Evolutionary conservation across 257 asterid species (phyloP), one percentile per base, ranked within the genome.

Genomic region (Plantago major): DNA sequence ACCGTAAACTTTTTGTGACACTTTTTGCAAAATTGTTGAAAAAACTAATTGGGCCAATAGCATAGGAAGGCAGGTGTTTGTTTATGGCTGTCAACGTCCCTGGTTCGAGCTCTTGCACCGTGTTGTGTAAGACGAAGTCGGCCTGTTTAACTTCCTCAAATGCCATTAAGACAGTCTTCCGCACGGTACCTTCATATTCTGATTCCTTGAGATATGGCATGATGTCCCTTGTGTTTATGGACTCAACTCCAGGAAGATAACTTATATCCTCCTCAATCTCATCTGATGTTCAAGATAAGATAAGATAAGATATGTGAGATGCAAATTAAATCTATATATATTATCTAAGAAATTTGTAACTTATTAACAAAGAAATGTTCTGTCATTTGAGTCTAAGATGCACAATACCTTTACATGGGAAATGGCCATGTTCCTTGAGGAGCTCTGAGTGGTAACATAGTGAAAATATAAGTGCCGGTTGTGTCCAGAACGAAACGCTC

Each of bases 161-260:
- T 9, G 80, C 74, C 42, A 46, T 75, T 72, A 53, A 65, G 11
- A 75, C 60, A 3, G 73, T 63, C 18, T 69, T 47, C 50, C 71
- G 75, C 42, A 59, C 47, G 47, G 52, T 15, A 49, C 65, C 44
- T 58, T 71, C 74, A 18, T 37, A 10, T 16, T 71, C 73, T 33
- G 67, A 73, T n/a, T 66, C 51, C 47, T 66, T 66, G 44, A 81
- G 75, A 49, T 62, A 78, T 0, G 88, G 71, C 76, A 67, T 73
- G 40, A 81, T 22, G 55, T 81, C 84, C 42, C 55, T 74, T 22
- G 77, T 71, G 55, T 76, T 71, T 19, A 81, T 71, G 8, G 77
- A 73, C 10, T 67, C 28, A 9, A 81, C 84, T n/a, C 84, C 87
- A 19, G 87, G 84, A 19, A 81, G 73, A 55, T 81, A 81, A 11